Base-by-base conservation (phyloP, 192 early-diverging fungal genomes). In the Thamnidium elegans region DNA sequence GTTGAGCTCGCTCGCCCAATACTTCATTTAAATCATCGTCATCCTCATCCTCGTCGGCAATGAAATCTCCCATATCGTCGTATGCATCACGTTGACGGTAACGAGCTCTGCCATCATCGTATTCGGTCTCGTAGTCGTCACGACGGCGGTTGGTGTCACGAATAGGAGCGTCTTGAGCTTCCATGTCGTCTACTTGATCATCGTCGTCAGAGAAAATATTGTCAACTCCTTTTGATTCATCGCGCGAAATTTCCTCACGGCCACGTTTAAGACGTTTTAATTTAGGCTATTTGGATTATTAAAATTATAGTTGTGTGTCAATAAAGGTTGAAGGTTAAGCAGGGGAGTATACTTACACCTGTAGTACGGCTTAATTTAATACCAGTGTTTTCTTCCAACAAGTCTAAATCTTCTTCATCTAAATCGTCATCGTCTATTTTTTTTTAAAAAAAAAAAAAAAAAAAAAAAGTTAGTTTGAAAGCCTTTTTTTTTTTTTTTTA, bases 391-490 rank as follows among this genome's bases (percentile, higher is more conserved):
- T 95, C 95, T 36, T 88, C 88, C 31, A 99, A 81, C 30, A 98
- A 81, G 20, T 90, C 93, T 55, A 96, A 71, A 73, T 99, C 97
- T 60, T 99, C 97, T 15, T 95, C 95, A 23, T 94, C 91, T 14
- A 94, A 75, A 42, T 86, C 85, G 50, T 95, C 91, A 56, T 92
- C 90, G 65, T 60, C 75, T 61, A 53, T 10, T 42, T 23, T 46
- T 46, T 21, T 48, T 26, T 26, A n/a, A n/a, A n/a, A n/a, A n/a
- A n/a, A n/a, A n/a, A n/a, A n/a, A n/a, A n/a, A n/a, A n/a, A n/a
- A n/a, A n/a, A n/a, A n/a, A n/a, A n/a, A n/a, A n/a, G n/a, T 26
- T 26, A 26, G 26, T 26, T 26, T 26, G 26, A 45, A 52, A 61
- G 65, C 55, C 73, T 23, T 46, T 46, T 21, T 23, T 46, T 46